Percentiles rank a stretch among this genome's conserved stretches.
phyloP scores from a whole-genome alignment of 2,329 filamentous ascomycete genomes.

The Xylaria sp. region DNA sequence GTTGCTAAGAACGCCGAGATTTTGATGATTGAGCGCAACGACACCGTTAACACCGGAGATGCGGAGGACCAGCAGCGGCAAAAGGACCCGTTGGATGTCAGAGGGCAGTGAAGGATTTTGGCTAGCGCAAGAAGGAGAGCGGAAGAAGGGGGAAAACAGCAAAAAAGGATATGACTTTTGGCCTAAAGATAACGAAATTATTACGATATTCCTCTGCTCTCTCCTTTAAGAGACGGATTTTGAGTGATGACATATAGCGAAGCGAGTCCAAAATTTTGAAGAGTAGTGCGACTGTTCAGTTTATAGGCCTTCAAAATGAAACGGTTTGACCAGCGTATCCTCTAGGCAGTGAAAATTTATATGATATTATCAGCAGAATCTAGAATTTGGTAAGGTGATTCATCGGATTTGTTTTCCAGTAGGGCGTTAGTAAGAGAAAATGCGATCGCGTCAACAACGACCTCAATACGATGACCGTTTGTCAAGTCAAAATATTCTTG shows the following conservation, averaged over 20 bases:
- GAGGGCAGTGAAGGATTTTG: neutral
- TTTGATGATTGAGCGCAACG: conserved; percentile 24
- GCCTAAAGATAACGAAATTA: no score
- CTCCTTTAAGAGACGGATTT: no score
- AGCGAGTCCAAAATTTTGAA: neutral
- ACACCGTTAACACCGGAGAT: conserved; percentile 25
- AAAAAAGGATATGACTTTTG: no score
- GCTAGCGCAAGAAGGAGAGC: neutral
- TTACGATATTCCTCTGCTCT: no score
- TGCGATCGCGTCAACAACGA: no score
- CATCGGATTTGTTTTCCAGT: no score
- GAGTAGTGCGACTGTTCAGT: neutral
- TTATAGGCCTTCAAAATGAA: neutral
- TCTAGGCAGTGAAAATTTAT: no score
- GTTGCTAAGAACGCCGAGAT: conserved; percentile 23
- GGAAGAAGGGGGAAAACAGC: neutral
- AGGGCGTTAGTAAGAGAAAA: neutral
- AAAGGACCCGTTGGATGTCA: conserved; percentile 19
- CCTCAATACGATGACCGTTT: neutral
- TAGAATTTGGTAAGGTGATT: neutral
- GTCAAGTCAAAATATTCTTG: neutral
- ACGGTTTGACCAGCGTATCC: neutral
- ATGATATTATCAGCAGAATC: neutral
- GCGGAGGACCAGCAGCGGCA: conserved; percentile 13
- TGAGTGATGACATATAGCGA: no score